These are phyloP conservation scores for Aspergillus cavernicola DNA, from an alignment of 495 filamentous ascomycete species.

Conservation along the genomic window DNA sequence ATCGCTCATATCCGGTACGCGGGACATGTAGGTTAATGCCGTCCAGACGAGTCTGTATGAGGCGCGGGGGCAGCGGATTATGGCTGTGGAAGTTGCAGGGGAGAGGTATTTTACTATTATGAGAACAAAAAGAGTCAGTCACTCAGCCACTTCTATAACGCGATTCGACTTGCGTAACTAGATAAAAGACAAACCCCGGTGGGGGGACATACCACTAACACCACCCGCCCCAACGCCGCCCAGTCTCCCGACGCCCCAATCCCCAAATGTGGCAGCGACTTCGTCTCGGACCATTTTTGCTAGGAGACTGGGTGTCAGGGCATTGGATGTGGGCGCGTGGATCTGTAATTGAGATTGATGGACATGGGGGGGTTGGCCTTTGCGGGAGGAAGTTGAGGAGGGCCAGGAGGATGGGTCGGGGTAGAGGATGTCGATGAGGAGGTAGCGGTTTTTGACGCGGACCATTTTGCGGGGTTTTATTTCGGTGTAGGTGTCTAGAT, in stretches of 20 bases:
- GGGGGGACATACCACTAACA: constrained; percentile 52
- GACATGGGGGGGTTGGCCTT: constrained; percentile 7
- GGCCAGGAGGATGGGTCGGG: constrained; percentile 51
- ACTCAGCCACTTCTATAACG: background rate
- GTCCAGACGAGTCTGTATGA: constrained; percentile 88
- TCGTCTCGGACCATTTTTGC: constrained; percentile 64
- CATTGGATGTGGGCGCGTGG: constrained; percentile 69
- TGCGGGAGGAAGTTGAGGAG: constrained; percentile 7
- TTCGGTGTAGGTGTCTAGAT: background rate
- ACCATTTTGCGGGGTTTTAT: constrained; percentile 59
- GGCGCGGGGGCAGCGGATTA: constrained; percentile 72
- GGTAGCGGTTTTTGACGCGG: constrained; percentile 90
- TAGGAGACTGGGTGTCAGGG: constrained; percentile 60
- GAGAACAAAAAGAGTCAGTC: background rate
- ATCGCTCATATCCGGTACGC: constrained; percentile 47
- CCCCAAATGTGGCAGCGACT: constrained; percentile 75
- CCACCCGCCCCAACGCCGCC: constrained; percentile 54
- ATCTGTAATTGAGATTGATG: constrained; percentile 53
- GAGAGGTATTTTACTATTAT: constrained; percentile 85
- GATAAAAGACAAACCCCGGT: too few relatives aligned
- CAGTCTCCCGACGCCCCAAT: constrained; percentile 71
- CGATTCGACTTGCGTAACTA: background rate
- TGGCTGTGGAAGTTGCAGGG: constrained; percentile 86
- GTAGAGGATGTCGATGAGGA: constrained; percentile 88
- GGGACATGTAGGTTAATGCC: constrained; percentile 76